Percentiles rank a stretch among this genome's conserved stretches.
Conservation (phyloP, 257 asterid species). For the Hygrophila difformis region DNA sequence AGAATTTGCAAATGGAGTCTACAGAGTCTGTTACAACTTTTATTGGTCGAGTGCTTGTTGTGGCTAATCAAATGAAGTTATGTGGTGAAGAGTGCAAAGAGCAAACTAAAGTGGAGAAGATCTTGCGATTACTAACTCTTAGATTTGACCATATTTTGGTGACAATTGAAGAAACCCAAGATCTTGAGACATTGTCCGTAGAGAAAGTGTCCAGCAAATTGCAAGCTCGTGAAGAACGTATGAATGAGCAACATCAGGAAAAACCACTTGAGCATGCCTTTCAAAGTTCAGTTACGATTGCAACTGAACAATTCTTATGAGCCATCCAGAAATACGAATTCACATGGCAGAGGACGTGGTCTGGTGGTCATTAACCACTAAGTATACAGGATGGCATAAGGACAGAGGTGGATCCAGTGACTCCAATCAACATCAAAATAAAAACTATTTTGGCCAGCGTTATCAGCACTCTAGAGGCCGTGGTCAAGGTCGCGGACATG, state of each 20-base stretch:
- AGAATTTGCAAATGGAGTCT: too few relatives aligned
- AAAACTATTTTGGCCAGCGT: too few relatives aligned
- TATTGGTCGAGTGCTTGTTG: not conserved
- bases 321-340: not conserved
- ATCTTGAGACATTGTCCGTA: not conserved
- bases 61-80: conserved; percentile 11
- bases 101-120: not conserved
- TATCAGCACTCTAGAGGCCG: not conserved
- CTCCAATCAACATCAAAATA: too few relatives aligned
- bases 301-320: not conserved
- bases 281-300: not conserved
- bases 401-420: too few relatives aligned
- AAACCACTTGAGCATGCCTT: conserved; percentile 3
- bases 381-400: too few relatives aligned
- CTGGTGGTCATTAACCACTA: too few relatives aligned
- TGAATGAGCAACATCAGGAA: conserved; percentile 2
- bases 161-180: conserved; percentile 3
- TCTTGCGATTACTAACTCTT: not conserved
- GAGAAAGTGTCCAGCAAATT: not conserved
- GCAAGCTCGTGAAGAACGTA: conserved; percentile 6
- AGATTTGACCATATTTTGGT: conserved; percentile 10
- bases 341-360: not conserved
- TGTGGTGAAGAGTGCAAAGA: conserved; percentile 1
- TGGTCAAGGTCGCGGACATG: conserved; percentile 4
- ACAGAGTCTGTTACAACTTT: too few relatives aligned